Evolutionary conservation across 139 green algal genomes (phyloP), one percentile per base, ranked within the genome.

Genomic region (Picochlorum sp.): DNA sequence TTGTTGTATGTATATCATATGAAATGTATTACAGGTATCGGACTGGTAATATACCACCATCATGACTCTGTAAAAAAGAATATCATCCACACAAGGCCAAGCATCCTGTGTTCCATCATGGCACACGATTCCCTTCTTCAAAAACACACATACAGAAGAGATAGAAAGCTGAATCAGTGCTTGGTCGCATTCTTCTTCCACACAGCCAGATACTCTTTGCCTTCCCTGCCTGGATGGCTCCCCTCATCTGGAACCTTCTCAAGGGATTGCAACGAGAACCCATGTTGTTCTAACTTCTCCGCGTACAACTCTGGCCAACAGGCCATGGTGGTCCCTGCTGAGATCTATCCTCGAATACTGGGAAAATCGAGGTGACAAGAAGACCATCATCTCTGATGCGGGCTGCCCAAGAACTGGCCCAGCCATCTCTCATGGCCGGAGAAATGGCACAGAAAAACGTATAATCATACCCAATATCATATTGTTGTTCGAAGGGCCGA

Each of bases 361-460:
- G 84, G 61, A 90, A 91, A 13, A 82, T 71, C 6, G 84, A 67
- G 18, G 78, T 79, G 37, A 84, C 62, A 26, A 90, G 69, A 55
- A 68, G 6, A 1, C 72, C 84, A 11, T 79, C 83, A 0, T 67
- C 67, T 4, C 23, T 28, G 20, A 91, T 41, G 37, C 67, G 62
- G 13, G 67, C 47, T 5, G 58, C 45, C 79, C 81, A 91, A 15
- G 49, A 20, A 6, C 49, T 14, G 2, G 73, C 84, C 83, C 83
- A 90, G 6, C 65, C 47, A 2, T 45, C 16, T 4, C 84, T 70
- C 71, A 75, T 74, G 49, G 26, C 49, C 11, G 84, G 84, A 11
- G 80, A 71, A 55, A 90, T 65, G 0, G 84, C 83, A 57, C 83
- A 89, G 18, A 85, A 69, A 67, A 89, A 89, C 1, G 81, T 89